Evolutionary conservation across 805 yeast genomes (phyloP), one percentile per base, ranked within the genome.

Genomic region (Hanseniaspora nectarophila): DNA sequence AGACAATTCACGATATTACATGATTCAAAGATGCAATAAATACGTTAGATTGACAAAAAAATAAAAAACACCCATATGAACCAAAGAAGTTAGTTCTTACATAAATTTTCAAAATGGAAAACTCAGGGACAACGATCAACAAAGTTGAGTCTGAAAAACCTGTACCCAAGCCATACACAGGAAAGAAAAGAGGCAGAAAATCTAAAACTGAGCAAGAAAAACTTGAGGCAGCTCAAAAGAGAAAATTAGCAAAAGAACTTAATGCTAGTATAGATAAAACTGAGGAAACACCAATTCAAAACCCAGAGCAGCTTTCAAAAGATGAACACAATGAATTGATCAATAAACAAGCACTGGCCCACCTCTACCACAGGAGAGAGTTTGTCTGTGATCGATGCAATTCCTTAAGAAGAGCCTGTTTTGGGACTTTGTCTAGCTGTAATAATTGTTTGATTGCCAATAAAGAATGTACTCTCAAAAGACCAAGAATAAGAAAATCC

Each of bases 331-430:
- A 26, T 28, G 42, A 32, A 7, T 10, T 28, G 4, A 16, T 39
- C 3, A 26, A 26, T 21, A 32, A 33, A 29, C 38, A 31, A 42
- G 37, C 53, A 5, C 24, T 47, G 13, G 53, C 53, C 1, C 53
- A 49, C n/a, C n/a, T 51, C 1, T 51, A 51, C 24, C 54, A 51
- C 23, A 44, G 54, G 45, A 32, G 54, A 39, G 54, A 51, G 35
- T 39, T 45, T 45, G 54, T 54, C 2, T 56, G 58, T 42, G 59
- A 54, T 31, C 44, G 56, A 44, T 56, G 59, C 37, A 51, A 56
- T 29, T 42, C 51, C 26, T 44, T 56, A 24, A 57, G 54, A 48
- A 56, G 57, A 37, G 56, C 56, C 32, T 56, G 58, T 35, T 55
- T 51, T 46, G 58, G 58, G 6, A 50, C 54, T 28, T 45, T 53